Evolutionary conservation across 768 basidiomycete species (phyloP), one percentile per base, ranked within the genome.

Genomic region (Lanmaoa pseudosensibilis): DNA sequence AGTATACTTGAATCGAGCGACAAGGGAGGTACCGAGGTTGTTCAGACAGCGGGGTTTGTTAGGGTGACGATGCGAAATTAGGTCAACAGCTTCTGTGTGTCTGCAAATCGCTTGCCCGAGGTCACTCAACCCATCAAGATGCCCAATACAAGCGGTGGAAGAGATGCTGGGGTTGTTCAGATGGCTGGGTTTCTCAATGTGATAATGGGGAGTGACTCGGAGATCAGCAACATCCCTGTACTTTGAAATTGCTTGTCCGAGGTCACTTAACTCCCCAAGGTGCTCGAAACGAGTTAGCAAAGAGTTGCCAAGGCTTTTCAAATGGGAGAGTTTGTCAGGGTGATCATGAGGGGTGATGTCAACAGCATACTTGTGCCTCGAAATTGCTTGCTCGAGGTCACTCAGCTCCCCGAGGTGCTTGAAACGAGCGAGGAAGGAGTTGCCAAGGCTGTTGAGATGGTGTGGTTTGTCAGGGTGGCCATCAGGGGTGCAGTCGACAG

Each of bases 321-420:
- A 37, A 5, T 10, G 18, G 3, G 8, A 8, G 5, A 23, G 13
- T 27, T 27, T 44, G 18, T 25, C 5, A 15, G 43, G 43, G 13
- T 44, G 43, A 15, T 8, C 43, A 44, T 27, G 12, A 5, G 23
- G 15, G 43, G 15, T 27, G 15, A 23, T 12, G 13, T 44, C 12
- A 44, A 44, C 13, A 25, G 43, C 25, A 23, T 25, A 1, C 25
- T 2, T 5, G 23, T 0, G 10, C 23, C 18, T 27, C n/a, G 18
- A 47, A 10, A 52, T 52, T 4, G 46, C 50, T 18, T 52, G 15
- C 23, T 51, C 45, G 10, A 56, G 44, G 37, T 56, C 50, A 5
- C 11, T 32, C 13, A 16, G 27, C 3, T 46, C 30, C 1, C 39
- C 51, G 2, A 32, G 12, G 33, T 12, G 27, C 5, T 51, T 19